Evolutionary conservation across 2,329 filamentous ascomycete species (phyloP).

Genomic region (Didymella sp.): DNA sequence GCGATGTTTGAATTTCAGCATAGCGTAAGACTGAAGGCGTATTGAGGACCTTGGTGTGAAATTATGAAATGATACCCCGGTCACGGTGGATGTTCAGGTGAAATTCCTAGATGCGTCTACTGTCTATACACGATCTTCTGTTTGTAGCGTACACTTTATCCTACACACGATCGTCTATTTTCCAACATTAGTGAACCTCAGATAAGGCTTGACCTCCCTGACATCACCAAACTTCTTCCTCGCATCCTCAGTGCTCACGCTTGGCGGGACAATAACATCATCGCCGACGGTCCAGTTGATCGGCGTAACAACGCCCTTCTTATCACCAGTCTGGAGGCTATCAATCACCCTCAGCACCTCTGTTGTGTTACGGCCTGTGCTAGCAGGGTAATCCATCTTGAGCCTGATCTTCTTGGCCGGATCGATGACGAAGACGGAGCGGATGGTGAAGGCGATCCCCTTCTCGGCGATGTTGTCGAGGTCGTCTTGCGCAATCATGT

Average conservation of each 20-base stretch:
- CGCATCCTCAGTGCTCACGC: constrained; percentile 82
- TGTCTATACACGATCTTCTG: not conserved
- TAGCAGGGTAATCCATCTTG: constrained; percentile 91
- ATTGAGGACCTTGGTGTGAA: not conserved
- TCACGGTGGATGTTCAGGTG: not conserved
- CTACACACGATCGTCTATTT: constrained; percentile 40
- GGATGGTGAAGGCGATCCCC: constrained; percentile 87
- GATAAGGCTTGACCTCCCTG: constrained; percentile 68
- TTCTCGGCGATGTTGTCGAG: constrained; percentile 63
- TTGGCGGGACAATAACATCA: constrained; percentile 90
- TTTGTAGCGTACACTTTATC: not conserved
- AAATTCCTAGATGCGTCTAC: not conserved
- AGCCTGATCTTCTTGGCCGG: constrained; percentile 91
- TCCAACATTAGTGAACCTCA: constrained; percentile 69
- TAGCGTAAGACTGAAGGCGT: constrained; percentile 9
- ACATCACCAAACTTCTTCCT: constrained; percentile 84
- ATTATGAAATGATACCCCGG: constrained; percentile 11
- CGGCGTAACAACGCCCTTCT: constrained; percentile 85
- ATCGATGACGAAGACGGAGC: constrained; percentile 93
- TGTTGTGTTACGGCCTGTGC: constrained; percentile 71
- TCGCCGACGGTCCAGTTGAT: constrained; percentile 91
- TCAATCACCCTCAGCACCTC: constrained; percentile 67
- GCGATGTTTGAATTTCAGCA: constrained; percentile 3
- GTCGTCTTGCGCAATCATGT: constrained; percentile 61
- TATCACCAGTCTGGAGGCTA: constrained; percentile 72